A percentile compares a stretch with the other conserved stretches of the same genome.
Conservation (phyloP, 2,329 filamentous ascomycete genomes). For the Purpureocillium lavendulum region DNA sequence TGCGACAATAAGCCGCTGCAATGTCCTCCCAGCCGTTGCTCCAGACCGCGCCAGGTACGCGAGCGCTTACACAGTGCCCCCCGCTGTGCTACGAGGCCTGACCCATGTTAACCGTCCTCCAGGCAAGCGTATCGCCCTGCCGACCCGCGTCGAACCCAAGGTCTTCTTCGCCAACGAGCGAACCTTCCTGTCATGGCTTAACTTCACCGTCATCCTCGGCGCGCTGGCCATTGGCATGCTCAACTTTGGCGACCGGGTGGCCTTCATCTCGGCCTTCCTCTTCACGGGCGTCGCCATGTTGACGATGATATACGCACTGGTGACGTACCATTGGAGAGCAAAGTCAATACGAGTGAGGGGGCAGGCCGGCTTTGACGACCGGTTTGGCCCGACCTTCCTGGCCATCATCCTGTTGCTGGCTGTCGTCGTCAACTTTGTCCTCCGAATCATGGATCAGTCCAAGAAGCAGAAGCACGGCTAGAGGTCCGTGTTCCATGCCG, state of each 20-base stretch:
- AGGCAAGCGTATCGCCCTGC: slow-evolving; percentile 98
- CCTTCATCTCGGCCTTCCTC: slow-evolving; percentile 86
- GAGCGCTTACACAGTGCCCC: no score
- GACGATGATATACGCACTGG: slow-evolving; percentile 89
- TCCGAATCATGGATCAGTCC: slow-evolving; percentile 51
- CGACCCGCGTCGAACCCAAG: slow-evolving; percentile 96
- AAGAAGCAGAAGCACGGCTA: slow-evolving; percentile 26
- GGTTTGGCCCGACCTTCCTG: slow-evolving; percentile 85
- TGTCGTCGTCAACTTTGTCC: slow-evolving; percentile 91
- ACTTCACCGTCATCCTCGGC: slow-evolving; percentile 97
- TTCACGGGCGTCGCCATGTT: slow-evolving; percentile 94
- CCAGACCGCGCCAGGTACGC: slow-evolving; percentile 79
- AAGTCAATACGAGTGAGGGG: slow-evolving; percentile 85
- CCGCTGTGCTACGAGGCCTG: neutral
- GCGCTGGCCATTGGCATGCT: slow-evolving; percentile 93
- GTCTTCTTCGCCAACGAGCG: slow-evolving; percentile 99
- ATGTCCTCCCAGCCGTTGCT: slow-evolving; percentile 98
- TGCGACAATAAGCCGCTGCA: slow-evolving; percentile 16
- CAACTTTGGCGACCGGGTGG: slow-evolving; percentile 93
- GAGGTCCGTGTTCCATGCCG: neutral
- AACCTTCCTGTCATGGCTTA: slow-evolving; percentile 98
- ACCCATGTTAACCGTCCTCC: slow-evolving; percentile 10
- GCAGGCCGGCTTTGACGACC: slow-evolving; percentile 93
- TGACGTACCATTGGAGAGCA: slow-evolving; percentile 96
- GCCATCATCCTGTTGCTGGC: slow-evolving; percentile 79